These are phyloP conservation scores for Gaeumannomyces tritici DNA, from an alignment of 2,329 filamentous ascomycete genomes.

Conservation along the genomic window DNA sequence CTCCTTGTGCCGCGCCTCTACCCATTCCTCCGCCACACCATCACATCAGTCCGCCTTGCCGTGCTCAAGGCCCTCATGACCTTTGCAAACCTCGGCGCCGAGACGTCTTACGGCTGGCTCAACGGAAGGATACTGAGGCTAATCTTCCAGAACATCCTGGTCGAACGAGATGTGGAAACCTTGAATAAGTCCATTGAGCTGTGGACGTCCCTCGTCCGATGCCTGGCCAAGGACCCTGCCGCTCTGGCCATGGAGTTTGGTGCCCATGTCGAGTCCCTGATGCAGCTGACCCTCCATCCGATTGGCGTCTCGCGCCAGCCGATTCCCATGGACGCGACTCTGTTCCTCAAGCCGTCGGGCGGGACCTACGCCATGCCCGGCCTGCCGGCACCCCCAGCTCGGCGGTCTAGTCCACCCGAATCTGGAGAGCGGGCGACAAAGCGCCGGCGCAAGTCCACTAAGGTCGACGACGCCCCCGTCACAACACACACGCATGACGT, in stretches of 20 bases:
- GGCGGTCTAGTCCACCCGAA: conserved; percentile 40
- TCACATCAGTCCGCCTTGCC: conserved; percentile 87
- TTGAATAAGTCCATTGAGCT: conserved; percentile 77
- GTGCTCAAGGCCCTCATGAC: conserved; percentile 89
- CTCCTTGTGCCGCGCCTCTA: conserved; percentile 89
- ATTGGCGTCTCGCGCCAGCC: conserved; percentile 87
- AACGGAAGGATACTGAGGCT: conserved; percentile 81
- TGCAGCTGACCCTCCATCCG: conserved; percentile 78
- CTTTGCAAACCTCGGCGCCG: conserved; percentile 77
- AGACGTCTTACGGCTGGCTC: conserved; percentile 80
- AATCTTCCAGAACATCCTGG: conserved; percentile 89
- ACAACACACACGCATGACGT: conserved; percentile 79
- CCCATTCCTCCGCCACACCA: conserved; percentile 92
- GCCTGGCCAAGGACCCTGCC: conserved; percentile 53
- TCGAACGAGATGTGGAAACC: conserved; percentile 80
- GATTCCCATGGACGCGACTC: conserved; percentile 78
- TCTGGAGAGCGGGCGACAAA: conserved; percentile 56
- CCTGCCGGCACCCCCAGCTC: conserved; percentile 30
- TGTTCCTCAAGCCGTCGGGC: conserved; percentile 92
- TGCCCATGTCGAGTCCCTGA: conserved; percentile 67
- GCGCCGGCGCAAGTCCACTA: conserved; percentile 76
- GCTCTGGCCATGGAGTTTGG: conserved; percentile 65
- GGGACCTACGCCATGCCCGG: conserved; percentile 57
- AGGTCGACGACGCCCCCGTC: conserved; percentile 58
- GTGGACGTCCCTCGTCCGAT: conserved; percentile 70